phyloP scores from a whole-genome alignment of 2,329 filamentous ascomycete species.

The Diaporthe velutina region DNA sequence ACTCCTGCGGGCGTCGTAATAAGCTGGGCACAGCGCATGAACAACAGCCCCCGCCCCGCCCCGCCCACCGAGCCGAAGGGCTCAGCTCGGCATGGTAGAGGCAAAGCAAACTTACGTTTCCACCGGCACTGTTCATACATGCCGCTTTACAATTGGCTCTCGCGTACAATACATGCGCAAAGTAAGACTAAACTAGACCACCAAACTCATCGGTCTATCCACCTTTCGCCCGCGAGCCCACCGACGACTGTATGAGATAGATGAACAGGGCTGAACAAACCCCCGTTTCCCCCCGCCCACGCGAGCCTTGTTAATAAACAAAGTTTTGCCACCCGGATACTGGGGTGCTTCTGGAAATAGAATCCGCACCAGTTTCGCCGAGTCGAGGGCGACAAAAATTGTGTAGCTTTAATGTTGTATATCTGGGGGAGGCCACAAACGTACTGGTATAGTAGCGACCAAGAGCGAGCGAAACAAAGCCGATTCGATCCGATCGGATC shows the following conservation, averaged over 20 bases:
- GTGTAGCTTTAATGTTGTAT: background rate
- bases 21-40: slow-evolving; percentile 15
- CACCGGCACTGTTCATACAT: background rate
- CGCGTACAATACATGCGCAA: background rate
- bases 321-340: background rate
- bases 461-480: slow-evolving; percentile 4
- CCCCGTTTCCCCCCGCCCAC: background rate
- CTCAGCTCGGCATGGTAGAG: slow-evolving; percentile 18
- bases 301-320: slow-evolving; percentile 2
- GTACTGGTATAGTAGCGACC: background rate
- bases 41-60: background rate
- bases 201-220: background rate
- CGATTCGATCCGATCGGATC: slow-evolving; percentile 2
- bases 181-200: background rate
- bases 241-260: background rate
- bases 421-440: background rate
- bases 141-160: background rate
- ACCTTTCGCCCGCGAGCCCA: background rate
- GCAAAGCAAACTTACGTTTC: background rate
- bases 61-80: background rate
- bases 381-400: background rate
- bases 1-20: slow-evolving; percentile 10
- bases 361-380: background rate
- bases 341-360: slow-evolving; percentile 17
- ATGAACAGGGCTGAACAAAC: background rate